Evolutionary conservation across 2,329 filamentous ascomycete species (phyloP).

Genomic region (Didymella pinodella): DNA sequence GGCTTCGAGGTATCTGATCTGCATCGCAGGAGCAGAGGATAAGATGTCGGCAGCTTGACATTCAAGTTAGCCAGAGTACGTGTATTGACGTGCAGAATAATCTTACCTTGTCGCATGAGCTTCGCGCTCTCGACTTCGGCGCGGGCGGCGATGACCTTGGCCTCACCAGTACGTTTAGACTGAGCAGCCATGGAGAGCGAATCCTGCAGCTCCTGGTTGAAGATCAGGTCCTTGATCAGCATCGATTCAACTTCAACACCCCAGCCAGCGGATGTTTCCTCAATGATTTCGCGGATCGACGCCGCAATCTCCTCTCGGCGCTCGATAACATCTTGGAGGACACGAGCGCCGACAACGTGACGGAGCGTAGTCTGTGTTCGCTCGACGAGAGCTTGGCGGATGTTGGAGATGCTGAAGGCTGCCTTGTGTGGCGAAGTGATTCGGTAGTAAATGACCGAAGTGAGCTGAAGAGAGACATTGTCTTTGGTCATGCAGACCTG

Average conservation of each 20-base stretch:
- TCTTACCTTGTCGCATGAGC: constrained; percentile 75
- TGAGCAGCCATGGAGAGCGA: constrained; percentile 98
- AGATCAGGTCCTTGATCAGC: constrained; percentile 99
- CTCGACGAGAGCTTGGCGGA: constrained; percentile 95
- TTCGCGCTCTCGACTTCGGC: constrained; percentile 97
- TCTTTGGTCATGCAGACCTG: constrained; percentile 99
- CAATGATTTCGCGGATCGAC: constrained; percentile 95
- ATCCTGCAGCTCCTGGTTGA: constrained; percentile 93
- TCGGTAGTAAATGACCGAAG: constrained; percentile 99
- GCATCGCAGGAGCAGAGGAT: constrained; percentile 89
- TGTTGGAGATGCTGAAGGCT: constrained; percentile 93
- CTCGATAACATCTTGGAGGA: constrained; percentile 98
- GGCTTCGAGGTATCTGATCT: constrained; percentile 80
- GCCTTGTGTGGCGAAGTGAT: constrained; percentile 95
- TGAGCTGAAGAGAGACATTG: constrained; percentile 93
- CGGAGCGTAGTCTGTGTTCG: constrained; percentile 97
- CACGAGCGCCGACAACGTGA: constrained; percentile 93
- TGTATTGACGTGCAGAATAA: not conserved
- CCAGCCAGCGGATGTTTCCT: constrained; percentile 92
- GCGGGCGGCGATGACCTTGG: constrained; percentile 96
- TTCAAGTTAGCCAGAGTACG: not conserved
- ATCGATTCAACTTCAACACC: constrained; percentile 97
- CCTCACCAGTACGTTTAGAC: constrained; percentile 97
- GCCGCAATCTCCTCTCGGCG: constrained; percentile 95
- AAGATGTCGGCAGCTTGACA: constrained; percentile 90